Evolutionary conservation across 768 basidiomycete genomes (phyloP).

Genomic region (Collybia sordida): DNA sequence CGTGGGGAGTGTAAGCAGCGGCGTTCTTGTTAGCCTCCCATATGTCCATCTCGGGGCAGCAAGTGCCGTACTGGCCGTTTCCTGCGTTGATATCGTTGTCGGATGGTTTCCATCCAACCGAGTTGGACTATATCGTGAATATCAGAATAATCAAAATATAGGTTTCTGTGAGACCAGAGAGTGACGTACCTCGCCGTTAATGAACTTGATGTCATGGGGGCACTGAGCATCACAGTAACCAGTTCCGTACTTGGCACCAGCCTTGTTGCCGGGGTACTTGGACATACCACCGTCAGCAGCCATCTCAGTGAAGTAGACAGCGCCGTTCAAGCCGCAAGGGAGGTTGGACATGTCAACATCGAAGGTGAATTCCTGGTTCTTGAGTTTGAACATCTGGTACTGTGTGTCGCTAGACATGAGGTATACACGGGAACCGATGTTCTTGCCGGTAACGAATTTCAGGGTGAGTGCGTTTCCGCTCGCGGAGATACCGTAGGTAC

Average conservation of each 20-base stretch:
- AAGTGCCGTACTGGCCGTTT: constrained; percentile 33
- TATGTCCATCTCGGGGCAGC: constrained; percentile 45
- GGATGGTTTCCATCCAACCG: constrained; percentile 27
- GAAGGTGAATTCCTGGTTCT: constrained; percentile 47
- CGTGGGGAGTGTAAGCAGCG: constrained; percentile 40
- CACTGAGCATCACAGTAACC: constrained; percentile 68
- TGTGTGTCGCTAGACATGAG: constrained; percentile 30
- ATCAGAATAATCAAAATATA: too few relatives aligned
- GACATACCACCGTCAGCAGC: constrained; percentile 52
- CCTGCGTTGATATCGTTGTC: constrained; percentile 34
- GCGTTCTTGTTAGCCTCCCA: constrained; percentile 44
- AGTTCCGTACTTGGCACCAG: constrained; percentile 54
- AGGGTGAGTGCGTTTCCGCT: constrained; percentile 45
- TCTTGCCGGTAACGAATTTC: constrained; percentile 46
- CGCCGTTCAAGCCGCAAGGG: constrained; percentile 46
- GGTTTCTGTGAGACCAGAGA: too few relatives aligned
- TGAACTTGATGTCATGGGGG: constrained; percentile 60
- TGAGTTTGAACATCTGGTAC: constrained; percentile 38
- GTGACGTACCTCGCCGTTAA: constrained; percentile 53
- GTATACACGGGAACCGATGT: constrained; percentile 36
- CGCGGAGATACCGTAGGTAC: constrained; percentile 54
- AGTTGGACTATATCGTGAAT: constrained; percentile 36
- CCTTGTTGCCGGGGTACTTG: constrained; percentile 51
- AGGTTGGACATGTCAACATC: constrained; percentile 49
- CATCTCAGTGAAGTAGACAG: constrained; percentile 61